Percentiles rank a stretch among this genome's conserved stretches.
Evolutionary conservation across 163 green algal species (phyloP).

Genomic region (Trebouxia gelatinosa): DNA sequence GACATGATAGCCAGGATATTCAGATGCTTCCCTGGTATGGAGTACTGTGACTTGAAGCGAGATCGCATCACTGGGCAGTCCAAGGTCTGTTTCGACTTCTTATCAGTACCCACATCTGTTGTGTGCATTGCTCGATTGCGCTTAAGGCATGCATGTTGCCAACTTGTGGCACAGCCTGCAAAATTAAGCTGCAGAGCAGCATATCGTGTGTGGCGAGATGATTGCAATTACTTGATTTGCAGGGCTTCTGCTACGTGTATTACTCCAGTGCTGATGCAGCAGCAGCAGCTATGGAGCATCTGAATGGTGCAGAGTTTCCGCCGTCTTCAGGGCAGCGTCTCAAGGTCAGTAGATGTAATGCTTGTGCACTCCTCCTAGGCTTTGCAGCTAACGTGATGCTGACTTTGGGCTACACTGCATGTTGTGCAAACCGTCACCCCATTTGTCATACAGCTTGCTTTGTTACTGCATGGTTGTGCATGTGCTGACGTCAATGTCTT

Average conservation of each 20-base stretch:
- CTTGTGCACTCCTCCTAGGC: too few relatives aligned
- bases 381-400: too few relatives aligned
- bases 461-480: too few relatives aligned
- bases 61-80: conserved; percentile 78
- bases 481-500: too few relatives aligned
- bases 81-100: too few relatives aligned
- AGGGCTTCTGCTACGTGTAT: conserved; percentile 89
- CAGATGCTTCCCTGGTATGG: conserved; percentile 78
- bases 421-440: neutral
- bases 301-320: conserved; percentile 88
- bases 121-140: too few relatives aligned
- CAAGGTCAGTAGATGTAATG: conserved; percentile 59
- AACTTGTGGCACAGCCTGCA: too few relatives aligned
- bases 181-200: neutral
- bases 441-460: too few relatives aligned
- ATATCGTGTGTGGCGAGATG: neutral
- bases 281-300: conserved; percentile 63
- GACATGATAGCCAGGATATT: conserved; percentile 78
- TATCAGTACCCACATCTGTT: too few relatives aligned
- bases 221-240: too few relatives aligned
- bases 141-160: too few relatives aligned
- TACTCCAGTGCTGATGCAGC: conserved; percentile 75
- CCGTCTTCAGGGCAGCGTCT: conserved; percentile 70
- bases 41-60: conserved; percentile 90
- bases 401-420: too few relatives aligned